Evolutionary conservation across 495 filamentous ascomycete species (phyloP), one percentile per base, ranked within the genome.

Genomic region (Niebla homalea): DNA sequence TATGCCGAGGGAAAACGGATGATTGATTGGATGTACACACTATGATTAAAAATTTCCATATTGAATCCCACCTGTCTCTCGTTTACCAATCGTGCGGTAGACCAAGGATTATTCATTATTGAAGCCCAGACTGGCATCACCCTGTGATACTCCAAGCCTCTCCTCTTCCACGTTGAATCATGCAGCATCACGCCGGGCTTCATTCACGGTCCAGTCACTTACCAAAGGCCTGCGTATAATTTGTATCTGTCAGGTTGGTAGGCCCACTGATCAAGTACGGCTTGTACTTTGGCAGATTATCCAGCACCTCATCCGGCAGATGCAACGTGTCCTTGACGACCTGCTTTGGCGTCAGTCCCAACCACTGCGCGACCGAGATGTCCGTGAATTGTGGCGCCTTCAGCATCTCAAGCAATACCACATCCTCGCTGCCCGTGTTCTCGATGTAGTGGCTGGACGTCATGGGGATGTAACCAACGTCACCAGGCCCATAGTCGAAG

Each of bases 401-500:
- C 52, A 88, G 65, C 2, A 88, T 79, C 57, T 88, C 84, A 38
- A 88, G 56, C 46, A 86, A 79, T 14, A 85, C 67, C 35, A 83
- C 62, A 54, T 85, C 82, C 46, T 80, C 78, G 26, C 76, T 73
- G 3, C 81, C 81, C 1, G 76, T 77, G 55, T 87, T 88, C 67
- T 89, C 81, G 48, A 88, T 73, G 62, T 83, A 87, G 60, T 88
- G 84, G 12, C 76, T 77, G 45, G 71, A 71, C 2, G 72, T 73
- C 57, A 72, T 64, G 0, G 83, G 81, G 50, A 89, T 78, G 50
- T 84, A 83, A 0, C 74, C 83, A 0, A 85, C 80, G 50, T 85
- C 85, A 23, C 84, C 84, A n/a, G 78, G 73, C 18, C 70, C 69
- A 60, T 80, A 88, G 62, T 90, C 84, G 60, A 88, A 90, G 0